phyloP scores from a whole-genome alignment of 805 yeast species.

The Diddensiella santjacobensis region DNA sequence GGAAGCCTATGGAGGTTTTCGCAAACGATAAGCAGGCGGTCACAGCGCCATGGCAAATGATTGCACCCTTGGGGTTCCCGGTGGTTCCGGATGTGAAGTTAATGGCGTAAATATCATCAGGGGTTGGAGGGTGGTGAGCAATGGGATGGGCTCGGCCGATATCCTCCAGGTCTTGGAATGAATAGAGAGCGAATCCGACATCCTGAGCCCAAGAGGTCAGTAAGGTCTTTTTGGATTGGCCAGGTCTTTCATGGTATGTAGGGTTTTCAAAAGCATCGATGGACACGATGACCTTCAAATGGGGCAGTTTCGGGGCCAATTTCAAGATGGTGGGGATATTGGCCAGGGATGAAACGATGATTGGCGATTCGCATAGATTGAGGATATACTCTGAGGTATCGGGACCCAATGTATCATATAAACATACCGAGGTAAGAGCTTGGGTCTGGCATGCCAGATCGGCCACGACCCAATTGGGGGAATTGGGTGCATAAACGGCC shows the following conservation, averaged over 20 bases:
- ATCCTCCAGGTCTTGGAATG: constrained; percentile 40
- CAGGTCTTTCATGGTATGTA: constrained; percentile 33
- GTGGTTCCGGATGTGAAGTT: constrained; percentile 77
- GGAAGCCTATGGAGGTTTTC: constrained; percentile 27
- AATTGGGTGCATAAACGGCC: constrained; percentile 32
- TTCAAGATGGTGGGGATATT: constrained; percentile 48
- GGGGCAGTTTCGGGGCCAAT: constrained; percentile 40
- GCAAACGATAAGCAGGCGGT: constrained; percentile 45
- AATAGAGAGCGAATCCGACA: constrained; percentile 38
- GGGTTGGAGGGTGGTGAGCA: constrained; percentile 45
- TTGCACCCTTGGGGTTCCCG: constrained; percentile 71
- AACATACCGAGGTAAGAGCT: constrained; percentile 50
- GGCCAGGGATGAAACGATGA: constrained; percentile 50
- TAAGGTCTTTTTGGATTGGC: constrained; percentile 29
- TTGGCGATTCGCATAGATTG: constrained; percentile 57
- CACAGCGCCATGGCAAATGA: constrained; percentile 48
- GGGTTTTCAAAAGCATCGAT: constrained; percentile 43
- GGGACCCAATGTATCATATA: constrained; percentile 57
- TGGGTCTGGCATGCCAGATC: constrained; percentile 66
- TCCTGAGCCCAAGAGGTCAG: constrained; percentile 29
- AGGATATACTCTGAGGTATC: constrained; percentile 62
- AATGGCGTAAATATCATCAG: constrained; percentile 54
- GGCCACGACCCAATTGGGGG: constrained; percentile 57
- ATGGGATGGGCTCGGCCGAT: constrained; percentile 46
- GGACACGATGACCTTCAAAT: constrained; percentile 51